phyloP scores from a whole-genome alignment of 352 stramenopile genomes.

The Phytophthora cryptogea region DNA sequence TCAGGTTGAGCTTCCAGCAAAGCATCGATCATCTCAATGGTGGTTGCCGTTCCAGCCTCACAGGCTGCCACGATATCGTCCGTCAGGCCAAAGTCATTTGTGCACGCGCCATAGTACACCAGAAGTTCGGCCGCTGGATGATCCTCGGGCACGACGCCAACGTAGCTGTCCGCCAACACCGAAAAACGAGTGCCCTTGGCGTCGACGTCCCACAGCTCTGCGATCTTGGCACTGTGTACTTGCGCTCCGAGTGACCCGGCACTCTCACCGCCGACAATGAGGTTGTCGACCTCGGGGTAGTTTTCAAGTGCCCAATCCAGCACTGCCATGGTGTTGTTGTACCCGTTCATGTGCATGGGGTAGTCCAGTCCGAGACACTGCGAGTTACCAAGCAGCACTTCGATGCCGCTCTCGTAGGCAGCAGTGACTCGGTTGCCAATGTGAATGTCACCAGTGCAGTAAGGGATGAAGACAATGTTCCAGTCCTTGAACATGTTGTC shows the following conservation, averaged over 20 bases:
- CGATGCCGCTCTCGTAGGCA: slow-evolving; percentile 34
- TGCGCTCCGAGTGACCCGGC: slow-evolving; percentile 60
- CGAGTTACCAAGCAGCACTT: slow-evolving; percentile 38
- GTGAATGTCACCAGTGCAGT: slow-evolving; percentile 77
- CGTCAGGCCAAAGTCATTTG: slow-evolving; percentile 33
- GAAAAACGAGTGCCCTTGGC: slow-evolving; percentile 44
- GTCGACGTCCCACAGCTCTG: slow-evolving; percentile 59
- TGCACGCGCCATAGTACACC: slow-evolving; percentile 44
- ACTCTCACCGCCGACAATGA: slow-evolving; percentile 56
- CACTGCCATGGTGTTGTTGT: slow-evolving; percentile 63
- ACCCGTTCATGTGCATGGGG: slow-evolving; percentile 61
- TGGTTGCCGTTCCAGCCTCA: slow-evolving; percentile 38
- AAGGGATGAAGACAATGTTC: slow-evolving; percentile 74
- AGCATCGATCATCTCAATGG: slow-evolving; percentile 43
- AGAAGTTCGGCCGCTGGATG: slow-evolving; percentile 42
- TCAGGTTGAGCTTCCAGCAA: slow-evolving; percentile 42
- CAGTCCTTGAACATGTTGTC: slow-evolving; percentile 73
- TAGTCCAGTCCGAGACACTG: slow-evolving; percentile 43
- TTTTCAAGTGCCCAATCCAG: slow-evolving; percentile 65
- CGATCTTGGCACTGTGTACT: slow-evolving; percentile 40
- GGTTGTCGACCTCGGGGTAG: slow-evolving; percentile 55
- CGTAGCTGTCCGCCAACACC: slow-evolving; percentile 57
- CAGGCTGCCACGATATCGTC: slow-evolving; percentile 47
- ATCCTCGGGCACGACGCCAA: slow-evolving; percentile 49
- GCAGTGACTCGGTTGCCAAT: slow-evolving; percentile 41